phyloP scores from a whole-genome alignment of 805 yeast species.

The Starmerella bombi region DNA sequence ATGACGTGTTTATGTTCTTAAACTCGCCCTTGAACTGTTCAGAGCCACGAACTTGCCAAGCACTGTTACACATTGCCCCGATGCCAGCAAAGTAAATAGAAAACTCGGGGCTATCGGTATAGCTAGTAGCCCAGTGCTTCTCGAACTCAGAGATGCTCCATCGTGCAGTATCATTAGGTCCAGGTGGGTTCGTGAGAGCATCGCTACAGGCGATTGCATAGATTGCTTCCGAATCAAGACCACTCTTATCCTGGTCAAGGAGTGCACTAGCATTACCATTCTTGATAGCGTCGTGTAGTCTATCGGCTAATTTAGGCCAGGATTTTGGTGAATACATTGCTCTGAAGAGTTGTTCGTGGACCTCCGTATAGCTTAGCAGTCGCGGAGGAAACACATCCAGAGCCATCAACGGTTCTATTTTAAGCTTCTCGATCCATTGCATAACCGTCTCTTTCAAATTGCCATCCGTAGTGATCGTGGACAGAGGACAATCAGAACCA shows the following conservation, averaged over 20 bases:
- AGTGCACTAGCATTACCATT: not conserved
- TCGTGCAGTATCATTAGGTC: not conserved
- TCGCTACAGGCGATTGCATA: conserved; percentile 10
- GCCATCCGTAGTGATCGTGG: conserved; percentile 1
- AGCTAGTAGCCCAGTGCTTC: not conserved
- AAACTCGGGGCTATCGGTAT: conserved; percentile 6
- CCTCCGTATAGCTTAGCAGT: conserved; percentile 10
- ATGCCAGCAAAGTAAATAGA: conserved; percentile 4
- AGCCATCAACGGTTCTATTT: conserved; percentile 4
- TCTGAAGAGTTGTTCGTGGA: conserved; percentile 8
- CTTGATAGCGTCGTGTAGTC: conserved; percentile 11
- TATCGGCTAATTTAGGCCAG: conserved; percentile 15
- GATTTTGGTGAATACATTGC: conserved; percentile 13
- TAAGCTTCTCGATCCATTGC: conserved; percentile 6
- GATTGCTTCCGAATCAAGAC: not conserved
- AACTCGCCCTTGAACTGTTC: conserved; percentile 6
- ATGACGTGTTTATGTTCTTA: conserved; percentile 3
- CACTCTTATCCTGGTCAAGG: no score
- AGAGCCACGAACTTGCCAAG: conserved; percentile 9
- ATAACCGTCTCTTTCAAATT: conserved; percentile 5
- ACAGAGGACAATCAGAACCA: conserved; percentile 4
- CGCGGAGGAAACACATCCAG: conserved; percentile 10
- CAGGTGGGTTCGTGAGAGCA: not conserved
- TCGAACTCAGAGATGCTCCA: conserved; percentile 10
- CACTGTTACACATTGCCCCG: conserved; percentile 6